A percentile compares a stretch with the other conserved stretches of the same genome.
These are phyloP conservation scores for Globisporangium recalcitrans DNA, from an alignment of 352 stramenopile genomes.

Conservation along the genomic window DNA sequence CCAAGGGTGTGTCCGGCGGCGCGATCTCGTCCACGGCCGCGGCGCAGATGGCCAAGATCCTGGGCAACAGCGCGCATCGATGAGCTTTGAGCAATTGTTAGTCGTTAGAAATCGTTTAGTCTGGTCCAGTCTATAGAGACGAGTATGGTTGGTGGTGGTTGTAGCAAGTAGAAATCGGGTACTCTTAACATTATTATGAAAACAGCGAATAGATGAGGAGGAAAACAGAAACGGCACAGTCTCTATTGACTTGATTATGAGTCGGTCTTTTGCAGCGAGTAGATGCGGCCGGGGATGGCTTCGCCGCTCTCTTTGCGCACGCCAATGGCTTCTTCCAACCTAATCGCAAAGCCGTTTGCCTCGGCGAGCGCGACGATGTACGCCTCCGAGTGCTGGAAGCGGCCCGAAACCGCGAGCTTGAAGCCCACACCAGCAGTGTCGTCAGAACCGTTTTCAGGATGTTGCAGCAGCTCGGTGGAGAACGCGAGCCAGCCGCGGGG, in stretches of 20 bases:
- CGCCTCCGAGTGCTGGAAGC: constrained; percentile 69
- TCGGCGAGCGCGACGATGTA: constrained; percentile 48
- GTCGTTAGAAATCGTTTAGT: neutral
- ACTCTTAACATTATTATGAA: constrained; percentile 6
- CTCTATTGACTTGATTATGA: neutral
- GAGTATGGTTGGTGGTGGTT: neutral
- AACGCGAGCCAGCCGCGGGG: constrained; percentile 50
- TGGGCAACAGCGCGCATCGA: constrained; percentile 13
- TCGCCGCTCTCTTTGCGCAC: constrained; percentile 73
- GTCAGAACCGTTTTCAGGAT: neutral
- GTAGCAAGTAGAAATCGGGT: constrained; percentile 4
- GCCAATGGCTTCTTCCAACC: constrained; percentile 32
- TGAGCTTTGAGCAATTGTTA: constrained; percentile 4
- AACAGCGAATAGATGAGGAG: neutral
- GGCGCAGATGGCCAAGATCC: constrained; percentile 7
- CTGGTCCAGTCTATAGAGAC: neutral
- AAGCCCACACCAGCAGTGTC: constrained; percentile 16
- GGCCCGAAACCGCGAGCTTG: constrained; percentile 59
- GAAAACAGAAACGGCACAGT: neutral
- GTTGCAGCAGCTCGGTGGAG: constrained; percentile 52
- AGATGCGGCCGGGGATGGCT: constrained; percentile 62
- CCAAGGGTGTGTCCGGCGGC: constrained; percentile 20
- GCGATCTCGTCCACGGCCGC: constrained; percentile 9
- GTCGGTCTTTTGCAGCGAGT: constrained; percentile 33
- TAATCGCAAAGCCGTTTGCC: constrained; percentile 36